Base-by-base conservation (phyloP, 164 flowering plant species). In the Buxus sempervirens region DNA sequence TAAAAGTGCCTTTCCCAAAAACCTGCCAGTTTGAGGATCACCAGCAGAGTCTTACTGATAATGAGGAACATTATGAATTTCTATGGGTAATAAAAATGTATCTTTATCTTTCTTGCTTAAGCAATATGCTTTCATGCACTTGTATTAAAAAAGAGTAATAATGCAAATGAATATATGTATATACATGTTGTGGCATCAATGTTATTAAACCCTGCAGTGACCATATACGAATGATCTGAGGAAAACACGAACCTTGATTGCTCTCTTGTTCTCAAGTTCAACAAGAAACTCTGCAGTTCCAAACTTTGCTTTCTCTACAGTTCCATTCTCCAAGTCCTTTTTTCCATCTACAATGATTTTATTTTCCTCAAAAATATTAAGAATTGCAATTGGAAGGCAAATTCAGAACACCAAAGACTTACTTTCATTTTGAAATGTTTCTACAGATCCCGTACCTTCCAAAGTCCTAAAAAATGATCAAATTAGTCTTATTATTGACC, bases 201-300 rank as follows among this genome's bases (percentile, higher is more conserved):
- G 1, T 10, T 10, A 45, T 45, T 5, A 10, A 45, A 45, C 12
- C 12, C 16, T 45, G 12, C 51, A 45, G 51, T 45, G 12, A 45
- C 14, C 5, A 45, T 15, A 6, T 15, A 21, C 21, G 12, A 41
- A 41, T 5, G 22, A 53, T 10, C 9, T 54, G 51, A 24, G 12
- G 16, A 18, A 62, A 56, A 9, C 15, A 53, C 78, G 18, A 51
- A 87, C 97, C 91, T 92, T 92, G 56, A 92, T 92, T 41, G 97
- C 54, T 76, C 96, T 86, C 71, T 59, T 84, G 28, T 85, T 82
- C 73, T 93, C 98, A 69, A 93, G 85, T 56, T 87, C 82, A 64
- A 89, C 59, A 18, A 90, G 88, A 65, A 80, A 87, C 58, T 66
- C 79, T 23, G 97, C 96, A 67, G 90, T 89, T 45, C 97, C 98